phyloP scores from a whole-genome alignment of 192 early-diverging fungal genomes.

The Nowakowskiella sp. region DNA sequence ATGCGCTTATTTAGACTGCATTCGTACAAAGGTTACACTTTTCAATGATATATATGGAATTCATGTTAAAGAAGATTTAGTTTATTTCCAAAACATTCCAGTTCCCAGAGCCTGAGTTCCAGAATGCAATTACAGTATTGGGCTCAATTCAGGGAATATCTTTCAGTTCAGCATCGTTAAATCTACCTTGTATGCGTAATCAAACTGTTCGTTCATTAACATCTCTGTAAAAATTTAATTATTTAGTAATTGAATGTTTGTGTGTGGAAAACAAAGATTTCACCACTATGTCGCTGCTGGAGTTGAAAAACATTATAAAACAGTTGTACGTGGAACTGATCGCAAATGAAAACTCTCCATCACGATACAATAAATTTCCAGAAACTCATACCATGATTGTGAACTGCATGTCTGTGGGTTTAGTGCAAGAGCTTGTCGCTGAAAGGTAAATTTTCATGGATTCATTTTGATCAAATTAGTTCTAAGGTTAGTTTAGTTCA shows the following conservation, averaged over 20 bases:
- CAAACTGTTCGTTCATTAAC: too few relatives aligned
- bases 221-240: too few relatives aligned
- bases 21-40: constrained; percentile 56
- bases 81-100: not conserved
- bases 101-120: constrained; percentile 32
- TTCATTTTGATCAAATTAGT: constrained; percentile 8
- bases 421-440: constrained; percentile 39
- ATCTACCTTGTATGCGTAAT: too few relatives aligned
- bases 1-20: constrained; percentile 51
- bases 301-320: constrained; percentile 28
- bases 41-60: too few relatives aligned
- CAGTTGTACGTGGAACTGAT: constrained; percentile 22
- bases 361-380: constrained; percentile 14
- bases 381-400: constrained; percentile 30
- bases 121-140: constrained; percentile 35
- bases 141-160: too few relatives aligned
- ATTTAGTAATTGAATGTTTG: too few relatives aligned
- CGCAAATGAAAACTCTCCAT: constrained; percentile 12
- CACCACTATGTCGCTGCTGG: constrained; percentile 11
- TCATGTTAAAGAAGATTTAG: too few relatives aligned
- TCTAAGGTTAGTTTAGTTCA: too few relatives aligned
- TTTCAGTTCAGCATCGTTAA: too few relatives aligned
- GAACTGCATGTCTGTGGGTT: constrained; percentile 17
- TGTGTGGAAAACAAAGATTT: too few relatives aligned
- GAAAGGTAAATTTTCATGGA: constrained; percentile 17